Base-by-base conservation (phyloP, 2,329 filamentous ascomycete genomes). In the Knoxdaviesia capensis region DNA sequence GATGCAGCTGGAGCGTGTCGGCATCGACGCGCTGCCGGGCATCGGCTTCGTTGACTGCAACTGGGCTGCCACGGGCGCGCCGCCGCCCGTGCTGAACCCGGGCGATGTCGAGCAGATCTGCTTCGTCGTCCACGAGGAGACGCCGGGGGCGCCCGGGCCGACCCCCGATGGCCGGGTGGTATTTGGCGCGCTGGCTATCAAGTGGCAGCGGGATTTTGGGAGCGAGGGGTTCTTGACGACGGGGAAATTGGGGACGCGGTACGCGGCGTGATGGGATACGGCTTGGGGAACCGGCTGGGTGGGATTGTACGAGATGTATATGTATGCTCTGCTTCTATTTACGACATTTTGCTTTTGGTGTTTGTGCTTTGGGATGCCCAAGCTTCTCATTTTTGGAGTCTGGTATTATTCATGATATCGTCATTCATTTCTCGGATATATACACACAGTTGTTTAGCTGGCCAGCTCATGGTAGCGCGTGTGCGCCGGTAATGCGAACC, bases 131-230 rank as follows among this genome's bases (percentile, higher is more conserved):
- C 63, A 66, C 43, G 66, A 70, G 51, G 59, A 59, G 47, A 49
- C 44, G 28, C 52, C 50, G 4, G 57, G 53, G 2, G 49, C 50
- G 28, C 50, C 41, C 28, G 54, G 47, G 36, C 61, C 73, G 31
- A 68, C 51, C 43, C 48, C 49, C 31, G 76, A 79, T 46, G 69
- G 69, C 40, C 63, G 73, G 48, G 63, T 81, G 34, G 64, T 78
- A 20, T 75, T 96, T 54, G 88, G 87, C 5, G 77, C 90, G 47
- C 59, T 96, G 49, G 79, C 77, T 37, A 81, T 96, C 45, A 80
- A 84, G 43, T 98, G 90, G 90, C 71, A 83, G 48, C 80, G 81
- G 34, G 74, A 82, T 47, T 87, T 94, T 80, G 90, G 90, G 1
- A 90, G 88, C 59, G 72, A 74, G 51, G 90, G 90, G 1, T 87